Evolutionary conservation across 495 filamentous ascomycete genomes (phyloP).

Genomic region (Trichoderma reesei): DNA sequence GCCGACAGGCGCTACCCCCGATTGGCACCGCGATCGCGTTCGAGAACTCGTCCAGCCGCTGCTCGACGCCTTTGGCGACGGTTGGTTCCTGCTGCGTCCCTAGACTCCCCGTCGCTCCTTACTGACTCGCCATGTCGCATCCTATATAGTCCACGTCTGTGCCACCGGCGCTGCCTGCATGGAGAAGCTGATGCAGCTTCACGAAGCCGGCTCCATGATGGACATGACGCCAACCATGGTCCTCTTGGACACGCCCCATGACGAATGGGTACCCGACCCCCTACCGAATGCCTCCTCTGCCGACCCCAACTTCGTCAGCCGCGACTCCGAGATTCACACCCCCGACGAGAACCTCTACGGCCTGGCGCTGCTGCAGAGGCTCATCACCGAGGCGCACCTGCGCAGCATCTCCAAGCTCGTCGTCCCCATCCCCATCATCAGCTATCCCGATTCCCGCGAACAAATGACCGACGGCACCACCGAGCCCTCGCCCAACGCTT

Average conservation of each 20-base stretch:
- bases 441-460: slow-evolving; percentile 11
- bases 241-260: slow-evolving; percentile 58
- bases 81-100: slow-evolving; percentile 22
- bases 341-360: slow-evolving; percentile 53
- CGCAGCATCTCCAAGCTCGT: slow-evolving; percentile 64
- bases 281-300: slow-evolving; percentile 31
- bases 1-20: not conserved
- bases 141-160: slow-evolving; percentile 58
- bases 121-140: slow-evolving; percentile 18
- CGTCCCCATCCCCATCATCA: slow-evolving; percentile 60
- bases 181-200: slow-evolving; percentile 55
- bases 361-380: slow-evolving; percentile 53
- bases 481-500: slow-evolving; percentile 22
- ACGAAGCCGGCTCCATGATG: slow-evolving; percentile 44
- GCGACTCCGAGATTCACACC: slow-evolving; percentile 25
- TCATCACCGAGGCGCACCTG: slow-evolving; percentile 60
- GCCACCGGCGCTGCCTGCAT: slow-evolving; percentile 61
- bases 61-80: slow-evolving; percentile 40
- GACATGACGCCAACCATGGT: slow-evolving; percentile 65
- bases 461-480: slow-evolving; percentile 21
- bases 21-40: slow-evolving; percentile 13
- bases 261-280: slow-evolving; percentile 35
- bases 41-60: slow-evolving; percentile 27
- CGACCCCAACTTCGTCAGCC: slow-evolving; percentile 30
- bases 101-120: slow-evolving; percentile 4